phyloP scores from a whole-genome alignment of 2,329 filamentous ascomycete genomes.

The Thelonectria blattea region DNA sequence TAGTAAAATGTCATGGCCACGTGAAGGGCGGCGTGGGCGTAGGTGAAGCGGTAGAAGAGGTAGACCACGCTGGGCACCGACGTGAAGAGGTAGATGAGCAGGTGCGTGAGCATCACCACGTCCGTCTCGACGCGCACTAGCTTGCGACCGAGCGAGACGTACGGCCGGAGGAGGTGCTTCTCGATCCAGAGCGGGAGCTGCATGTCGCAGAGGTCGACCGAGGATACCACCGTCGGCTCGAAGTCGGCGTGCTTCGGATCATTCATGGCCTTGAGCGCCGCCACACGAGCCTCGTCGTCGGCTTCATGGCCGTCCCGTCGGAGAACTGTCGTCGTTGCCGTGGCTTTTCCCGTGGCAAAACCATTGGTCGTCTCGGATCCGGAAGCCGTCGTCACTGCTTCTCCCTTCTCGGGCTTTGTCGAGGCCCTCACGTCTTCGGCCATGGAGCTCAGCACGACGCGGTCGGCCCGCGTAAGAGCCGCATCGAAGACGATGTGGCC shows the following conservation, averaged over 20 bases:
- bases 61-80: conserved; percentile 71
- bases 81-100: conserved; percentile 73
- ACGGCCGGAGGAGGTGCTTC: conserved; percentile 62
- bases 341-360: conserved; percentile 4
- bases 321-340: conserved; percentile 15
- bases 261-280: conserved; percentile 48
- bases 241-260: conserved; percentile 49
- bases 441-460: conserved; percentile 48
- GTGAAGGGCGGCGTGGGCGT: conserved; percentile 71
- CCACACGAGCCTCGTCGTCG: conserved; percentile 4
- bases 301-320: background rate
- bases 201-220: conserved; percentile 47
- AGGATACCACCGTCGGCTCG: conserved; percentile 54
- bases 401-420: background rate
- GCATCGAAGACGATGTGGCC: conserved; percentile 44
- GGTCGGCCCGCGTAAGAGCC: conserved; percentile 50
- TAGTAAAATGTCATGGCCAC: conserved; percentile 70
- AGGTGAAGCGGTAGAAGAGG: conserved; percentile 71
- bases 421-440: conserved; percentile 44
- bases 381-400: background rate
- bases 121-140: conserved; percentile 72
- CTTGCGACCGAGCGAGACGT: conserved; percentile 59
- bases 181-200: conserved; percentile 49
- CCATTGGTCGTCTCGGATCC: conserved; percentile 9
- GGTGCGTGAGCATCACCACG: conserved; percentile 78